Evolutionary conservation across 768 basidiomycete genomes (phyloP), one percentile per base, ranked within the genome.

Genomic region (Tephrocybe rancida): DNA sequence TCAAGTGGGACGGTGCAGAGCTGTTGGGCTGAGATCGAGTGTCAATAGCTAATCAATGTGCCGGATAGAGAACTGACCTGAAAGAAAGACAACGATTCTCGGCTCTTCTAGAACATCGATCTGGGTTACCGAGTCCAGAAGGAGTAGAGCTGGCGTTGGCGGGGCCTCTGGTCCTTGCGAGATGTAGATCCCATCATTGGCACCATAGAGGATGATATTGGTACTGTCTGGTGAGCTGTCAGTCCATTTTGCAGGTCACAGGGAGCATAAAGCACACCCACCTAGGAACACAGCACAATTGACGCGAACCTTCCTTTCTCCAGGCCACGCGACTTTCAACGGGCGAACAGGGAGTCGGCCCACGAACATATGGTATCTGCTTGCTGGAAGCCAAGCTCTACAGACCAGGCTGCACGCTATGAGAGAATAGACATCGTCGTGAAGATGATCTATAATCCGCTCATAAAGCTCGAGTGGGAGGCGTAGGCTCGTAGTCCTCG

Each of bases 81-180:
- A 86, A 22, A 92, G 76, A 22, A 90, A 89, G 45, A 92, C 79
- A 48, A 92, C 74, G 4, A 90, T 76, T 59, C 88, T 83, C 59
- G 83, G 86, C 37, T 90, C 85, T 63, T 89, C 86, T 27, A 92
- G 75, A 3, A 92, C 80, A 55, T 90, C 89, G 16, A 92, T 82
- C 68, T 91, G 88, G 0, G 82, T 81, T 18, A 92, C 88, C 5
- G 55, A 50, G 18, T 51, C 47, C 10, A 48, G 51, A 11, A 55
- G 38, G 13, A 26, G n/a, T 19, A 62, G 18, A 4, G 30, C 45
- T 18, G 13, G 61, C 6, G 30, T 34, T 16, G 58, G 61, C 13
- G 43, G 29, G 32, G 29, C 37, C 27, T 26, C 34, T 47, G 30
- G 45, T 29, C 25, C 37, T 22, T 39, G 47, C 8, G 51, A 55